phyloP scores from a whole-genome alignment of 805 yeast species.

The Suhomyces prunicola region DNA sequence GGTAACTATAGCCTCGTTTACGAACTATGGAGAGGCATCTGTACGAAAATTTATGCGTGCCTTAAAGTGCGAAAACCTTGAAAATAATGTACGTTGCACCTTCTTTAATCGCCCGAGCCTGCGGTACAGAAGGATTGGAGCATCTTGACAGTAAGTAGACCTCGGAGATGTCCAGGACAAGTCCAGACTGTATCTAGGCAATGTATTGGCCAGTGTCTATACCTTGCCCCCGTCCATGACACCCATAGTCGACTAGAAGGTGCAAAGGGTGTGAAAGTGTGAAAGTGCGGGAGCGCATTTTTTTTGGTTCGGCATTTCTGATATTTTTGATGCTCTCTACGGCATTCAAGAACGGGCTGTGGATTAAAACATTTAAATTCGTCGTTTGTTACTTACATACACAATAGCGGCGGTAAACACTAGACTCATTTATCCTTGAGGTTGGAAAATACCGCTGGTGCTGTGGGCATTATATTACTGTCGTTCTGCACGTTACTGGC shows the following conservation, averaged over 20 bases:
- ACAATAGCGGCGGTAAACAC: neutral
- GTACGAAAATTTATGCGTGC: neutral
- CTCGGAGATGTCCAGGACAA: neutral
- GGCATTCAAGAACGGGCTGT: neutral
- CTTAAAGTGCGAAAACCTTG: neutral
- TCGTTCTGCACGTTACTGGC: neutral
- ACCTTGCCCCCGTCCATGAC: neutral
- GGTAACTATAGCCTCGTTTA: neutral
- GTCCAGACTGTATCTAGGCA: neutral
- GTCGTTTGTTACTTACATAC: neutral
- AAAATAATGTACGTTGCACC: neutral
- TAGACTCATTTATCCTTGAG: slow-evolving; percentile 1
- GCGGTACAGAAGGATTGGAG: neutral
- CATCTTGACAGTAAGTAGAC: neutral
- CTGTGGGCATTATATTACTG: slow-evolving; percentile 7
- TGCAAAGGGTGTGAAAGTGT: neutral
- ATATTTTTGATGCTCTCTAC: neutral
- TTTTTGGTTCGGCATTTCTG: neutral
- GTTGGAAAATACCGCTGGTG: slow-evolving; percentile 11
- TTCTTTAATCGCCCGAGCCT: neutral
- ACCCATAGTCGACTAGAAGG: neutral
- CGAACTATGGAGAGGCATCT: neutral
- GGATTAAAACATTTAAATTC: neutral
- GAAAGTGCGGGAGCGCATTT: neutral
- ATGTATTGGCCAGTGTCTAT: neutral